phyloP scores from a whole-genome alignment of 2,329 filamentous ascomycete species.

The Aureobasidium lini region DNA sequence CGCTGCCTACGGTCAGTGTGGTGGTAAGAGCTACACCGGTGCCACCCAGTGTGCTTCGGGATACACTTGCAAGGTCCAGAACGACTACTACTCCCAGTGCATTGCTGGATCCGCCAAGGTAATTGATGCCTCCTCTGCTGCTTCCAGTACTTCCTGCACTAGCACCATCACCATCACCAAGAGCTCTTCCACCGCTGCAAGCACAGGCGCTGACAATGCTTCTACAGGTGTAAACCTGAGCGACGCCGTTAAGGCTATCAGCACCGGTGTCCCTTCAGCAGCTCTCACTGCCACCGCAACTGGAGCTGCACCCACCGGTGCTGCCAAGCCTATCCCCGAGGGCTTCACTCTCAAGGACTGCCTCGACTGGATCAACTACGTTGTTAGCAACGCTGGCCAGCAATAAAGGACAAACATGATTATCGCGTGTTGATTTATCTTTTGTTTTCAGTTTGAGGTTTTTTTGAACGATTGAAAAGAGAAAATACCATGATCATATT shows the following conservation, averaged over 20 bases:
- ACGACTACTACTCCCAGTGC: conserved; percentile 34
- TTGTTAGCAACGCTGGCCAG: conserved; percentile 1
- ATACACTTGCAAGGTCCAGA: conserved; percentile 28
- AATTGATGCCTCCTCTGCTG: conserved; percentile 9
- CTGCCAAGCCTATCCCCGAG: conserved; percentile 15
- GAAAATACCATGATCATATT: not conserved
- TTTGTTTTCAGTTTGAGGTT: not conserved
- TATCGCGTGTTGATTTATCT: not conserved
- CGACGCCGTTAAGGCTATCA: conserved; percentile 18
- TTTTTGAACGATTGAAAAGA: not conserved
- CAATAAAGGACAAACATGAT: not conserved
- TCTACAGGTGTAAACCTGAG: not conserved
- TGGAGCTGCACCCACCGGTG: conserved; percentile 14
- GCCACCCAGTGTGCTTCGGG: conserved; percentile 28
- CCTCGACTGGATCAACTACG: conserved; percentile 20
- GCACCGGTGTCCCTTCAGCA: conserved; percentile 18
- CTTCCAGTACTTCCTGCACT: conserved; percentile 13
- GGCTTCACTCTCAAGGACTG: conserved; percentile 19
- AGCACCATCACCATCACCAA: conserved; percentile 14
- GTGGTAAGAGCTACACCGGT: conserved; percentile 30
- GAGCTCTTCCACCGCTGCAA: not conserved
- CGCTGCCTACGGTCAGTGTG: conserved; percentile 25
- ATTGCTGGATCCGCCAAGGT: conserved; percentile 13
- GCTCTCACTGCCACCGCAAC: conserved; percentile 17
- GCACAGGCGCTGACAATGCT: not conserved